phyloP scores from a whole-genome alignment of 192 early-diverging fungal genomes.

The Backusella circina region DNA sequence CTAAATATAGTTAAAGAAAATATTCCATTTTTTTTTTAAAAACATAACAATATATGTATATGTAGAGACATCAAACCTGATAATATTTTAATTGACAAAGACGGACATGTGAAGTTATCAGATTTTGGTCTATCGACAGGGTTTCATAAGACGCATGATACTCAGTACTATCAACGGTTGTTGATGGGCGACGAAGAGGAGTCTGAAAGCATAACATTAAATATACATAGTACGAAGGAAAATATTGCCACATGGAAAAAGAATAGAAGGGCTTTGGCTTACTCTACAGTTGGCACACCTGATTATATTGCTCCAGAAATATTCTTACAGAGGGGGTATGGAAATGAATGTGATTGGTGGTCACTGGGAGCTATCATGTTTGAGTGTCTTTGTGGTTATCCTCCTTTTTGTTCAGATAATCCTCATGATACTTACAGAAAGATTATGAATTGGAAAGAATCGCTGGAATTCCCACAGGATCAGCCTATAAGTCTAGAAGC shows the following conservation, averaged over 20 bases:
- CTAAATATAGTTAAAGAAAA: conserved; percentile 22
- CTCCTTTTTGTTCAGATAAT: conserved; percentile 95
- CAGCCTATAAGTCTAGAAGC: conserved; percentile 87
- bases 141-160: conserved; percentile 98
- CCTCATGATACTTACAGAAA: conserved; percentile 96
- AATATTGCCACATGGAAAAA: conserved; percentile 97
- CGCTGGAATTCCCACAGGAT: conserved; percentile 90
- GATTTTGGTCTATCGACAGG: conserved; percentile 99
- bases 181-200: no score
- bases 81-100: conserved; percentile 92
- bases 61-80: conserved; percentile 83
- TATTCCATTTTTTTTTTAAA: no score
- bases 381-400: conserved; percentile 97
- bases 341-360: conserved; percentile 99
- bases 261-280: conserved; percentile 93
- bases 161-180: conserved; percentile 89
- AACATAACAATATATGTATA: no score
- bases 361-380: conserved; percentile 99
- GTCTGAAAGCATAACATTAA: conserved; percentile 57
- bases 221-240: conserved; percentile 85
- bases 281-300: conserved; percentile 97
- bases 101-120: conserved; percentile 97
- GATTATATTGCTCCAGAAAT: conserved; percentile 96
- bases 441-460: conserved; percentile 96
- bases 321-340: conserved; percentile 91